Evolutionary conservation across 345 rosid genomes (phyloP).

Genomic region (Brassica juncea): DNA sequence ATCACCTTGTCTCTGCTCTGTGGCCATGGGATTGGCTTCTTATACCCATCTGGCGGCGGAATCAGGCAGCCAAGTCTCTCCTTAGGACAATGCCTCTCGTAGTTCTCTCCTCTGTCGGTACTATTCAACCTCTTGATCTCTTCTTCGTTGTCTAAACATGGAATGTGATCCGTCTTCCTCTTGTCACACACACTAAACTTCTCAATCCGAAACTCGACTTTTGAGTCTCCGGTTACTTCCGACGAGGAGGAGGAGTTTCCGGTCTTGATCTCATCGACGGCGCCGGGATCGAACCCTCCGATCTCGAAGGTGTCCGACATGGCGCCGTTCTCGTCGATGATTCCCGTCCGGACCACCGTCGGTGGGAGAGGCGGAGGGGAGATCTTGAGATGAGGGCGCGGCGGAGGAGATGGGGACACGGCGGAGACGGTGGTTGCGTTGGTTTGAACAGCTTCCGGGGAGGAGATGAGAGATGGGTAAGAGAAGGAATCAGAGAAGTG

Average conservation of each 20-base stretch:
- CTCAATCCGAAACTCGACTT: constrained; percentile 14
- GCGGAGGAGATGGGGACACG: constrained; percentile 25
- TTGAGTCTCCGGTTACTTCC: constrained; percentile 8
- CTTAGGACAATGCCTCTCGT: constrained; percentile 61
- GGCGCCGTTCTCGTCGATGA: constrained; percentile 60
- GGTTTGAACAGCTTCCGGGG: constrained; percentile 8
- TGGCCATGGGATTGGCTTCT: constrained; percentile 58
- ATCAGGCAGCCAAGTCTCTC: constrained; percentile 55
- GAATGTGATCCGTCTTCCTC: constrained; percentile 49
- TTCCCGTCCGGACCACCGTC: constrained; percentile 49
- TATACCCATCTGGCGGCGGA: constrained; percentile 55
- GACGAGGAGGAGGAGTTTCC: constrained; percentile 23
- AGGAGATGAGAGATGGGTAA: constrained; percentile 31
- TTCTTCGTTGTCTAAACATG: constrained; percentile 51
- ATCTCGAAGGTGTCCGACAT: constrained; percentile 54
- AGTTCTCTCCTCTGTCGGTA: constrained; percentile 38
- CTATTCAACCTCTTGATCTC: constrained; percentile 43
- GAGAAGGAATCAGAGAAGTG: constrained; percentile 41
- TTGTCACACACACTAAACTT: constrained; percentile 44
- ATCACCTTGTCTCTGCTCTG: constrained; percentile 62
- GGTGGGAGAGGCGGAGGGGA: constrained; percentile 48
- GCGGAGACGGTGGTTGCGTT: neutral
- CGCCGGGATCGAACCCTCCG: constrained; percentile 46
- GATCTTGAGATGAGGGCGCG: constrained; percentile 18
- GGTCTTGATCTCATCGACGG: constrained; percentile 38